Evolutionary conservation across 2,329 filamentous ascomycete genomes (phyloP).

Genomic region (Aspergillus sp.): DNA sequence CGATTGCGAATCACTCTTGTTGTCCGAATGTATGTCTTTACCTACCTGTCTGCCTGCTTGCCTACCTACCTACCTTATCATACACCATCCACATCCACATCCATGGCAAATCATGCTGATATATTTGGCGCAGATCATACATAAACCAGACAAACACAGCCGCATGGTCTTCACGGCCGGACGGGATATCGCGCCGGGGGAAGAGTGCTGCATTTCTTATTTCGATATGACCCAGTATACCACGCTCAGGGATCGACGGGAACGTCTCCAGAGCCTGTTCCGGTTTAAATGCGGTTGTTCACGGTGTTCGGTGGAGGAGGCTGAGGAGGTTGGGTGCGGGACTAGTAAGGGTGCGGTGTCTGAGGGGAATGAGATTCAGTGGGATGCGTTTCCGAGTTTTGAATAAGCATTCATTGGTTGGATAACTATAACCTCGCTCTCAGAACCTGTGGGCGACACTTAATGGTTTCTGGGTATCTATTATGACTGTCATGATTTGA

Average conservation of each 20-base stretch:
- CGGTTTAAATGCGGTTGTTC: slow-evolving; percentile 30
- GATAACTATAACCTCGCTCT: not conserved
- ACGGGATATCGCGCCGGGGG: slow-evolving; percentile 26
- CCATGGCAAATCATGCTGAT: too few relatives aligned
- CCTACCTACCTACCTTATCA: not conserved
- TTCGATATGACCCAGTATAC: slow-evolving; percentile 27
- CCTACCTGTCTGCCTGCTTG: not conserved
- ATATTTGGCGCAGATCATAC: too few relatives aligned
- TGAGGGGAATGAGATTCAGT: not conserved
- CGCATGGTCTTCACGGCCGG: slow-evolving; percentile 33
- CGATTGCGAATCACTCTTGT: slow-evolving; percentile 24
- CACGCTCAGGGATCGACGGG: slow-evolving; percentile 21
- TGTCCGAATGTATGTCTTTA: slow-evolving; percentile 18
- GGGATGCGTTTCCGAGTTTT: slow-evolving; percentile 20
- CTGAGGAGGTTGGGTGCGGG: not conserved
- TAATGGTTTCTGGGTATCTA: too few relatives aligned
- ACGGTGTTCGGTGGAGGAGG: slow-evolving; percentile 26
- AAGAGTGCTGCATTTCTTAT: slow-evolving; percentile 37
- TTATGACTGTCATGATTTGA: too few relatives aligned
- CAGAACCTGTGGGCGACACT: too few relatives aligned
- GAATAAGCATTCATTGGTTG: not conserved
- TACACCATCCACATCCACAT: slow-evolving; percentile 24
- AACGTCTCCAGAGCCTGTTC: slow-evolving; percentile 27
- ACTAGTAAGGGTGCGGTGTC: not conserved
- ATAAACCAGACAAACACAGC: slow-evolving; percentile 27